Percentiles rank a stretch among this genome's conserved stretches.
Evolutionary conservation across 148 eudicot species (phyloP).

Genomic region (Nepenthes gracilis): DNA sequence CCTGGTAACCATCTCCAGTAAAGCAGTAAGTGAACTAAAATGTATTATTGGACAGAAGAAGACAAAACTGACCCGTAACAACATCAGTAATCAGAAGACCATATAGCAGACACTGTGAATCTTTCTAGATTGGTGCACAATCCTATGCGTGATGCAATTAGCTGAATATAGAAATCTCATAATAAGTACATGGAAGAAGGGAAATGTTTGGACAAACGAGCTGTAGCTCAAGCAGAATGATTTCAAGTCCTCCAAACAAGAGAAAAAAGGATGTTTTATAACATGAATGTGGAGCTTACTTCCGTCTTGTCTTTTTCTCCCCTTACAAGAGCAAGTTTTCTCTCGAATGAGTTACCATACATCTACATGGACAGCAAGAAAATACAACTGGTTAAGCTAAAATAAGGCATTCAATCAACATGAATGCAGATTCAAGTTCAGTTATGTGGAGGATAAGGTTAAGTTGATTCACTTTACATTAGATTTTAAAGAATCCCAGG

Average conservation of each 20-base stretch:
- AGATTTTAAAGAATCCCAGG: constrained; percentile 56
- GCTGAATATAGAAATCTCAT: no score
- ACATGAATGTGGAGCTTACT: constrained; percentile 15
- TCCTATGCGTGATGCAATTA: no score
- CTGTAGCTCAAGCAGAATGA: background rate
- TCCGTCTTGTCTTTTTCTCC: constrained; percentile 36
- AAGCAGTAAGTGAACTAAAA: background rate
- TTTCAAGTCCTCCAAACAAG: no score
- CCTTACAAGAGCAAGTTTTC: constrained; percentile 44
- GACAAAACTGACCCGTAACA: background rate
- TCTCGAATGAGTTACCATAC: constrained; percentile 51
- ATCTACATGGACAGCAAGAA: constrained; percentile 14
- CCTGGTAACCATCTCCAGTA: constrained; percentile 12
- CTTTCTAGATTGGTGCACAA: no score
- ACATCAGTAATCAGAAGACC: no score
- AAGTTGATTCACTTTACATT: constrained; percentile 23
- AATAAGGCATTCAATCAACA: background rate
- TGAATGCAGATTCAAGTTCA: background rate
- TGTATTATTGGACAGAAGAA: no score
- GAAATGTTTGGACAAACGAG: background rate
- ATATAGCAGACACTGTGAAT: background rate
- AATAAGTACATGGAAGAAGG: background rate
- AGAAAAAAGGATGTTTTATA: background rate
- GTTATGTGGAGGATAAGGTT: background rate
- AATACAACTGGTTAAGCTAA: background rate